Conservation (phyloP, 257 asterid genomes). For the Apocynum venetum region DNA sequence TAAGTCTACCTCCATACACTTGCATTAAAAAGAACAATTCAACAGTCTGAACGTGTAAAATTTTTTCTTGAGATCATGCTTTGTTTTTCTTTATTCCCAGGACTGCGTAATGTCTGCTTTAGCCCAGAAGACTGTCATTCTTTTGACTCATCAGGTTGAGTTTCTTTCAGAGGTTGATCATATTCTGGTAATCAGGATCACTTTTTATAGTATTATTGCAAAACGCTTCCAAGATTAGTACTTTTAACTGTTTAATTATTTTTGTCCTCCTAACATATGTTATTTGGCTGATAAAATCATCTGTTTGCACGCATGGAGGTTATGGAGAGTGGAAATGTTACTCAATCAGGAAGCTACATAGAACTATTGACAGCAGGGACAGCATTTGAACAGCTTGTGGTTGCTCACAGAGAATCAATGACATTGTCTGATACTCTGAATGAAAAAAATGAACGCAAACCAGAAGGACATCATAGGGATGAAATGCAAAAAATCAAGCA, state of each 20-base stretch:
- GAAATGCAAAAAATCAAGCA: conserved; percentile 20
- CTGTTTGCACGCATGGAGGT: conserved; percentile 37
- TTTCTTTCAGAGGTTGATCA: conserved; percentile 54
- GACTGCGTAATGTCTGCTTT: conserved; percentile 68
- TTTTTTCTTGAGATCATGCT: background rate
- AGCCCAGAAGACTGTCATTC: conserved; percentile 59
- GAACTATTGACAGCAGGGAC: conserved; percentile 52
- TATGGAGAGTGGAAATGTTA: conserved; percentile 48
- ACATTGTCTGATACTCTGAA: conserved; percentile 33
- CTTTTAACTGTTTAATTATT: background rate
- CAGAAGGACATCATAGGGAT: background rate
- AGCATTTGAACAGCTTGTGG: conserved; percentile 58
- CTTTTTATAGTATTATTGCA: background rate
- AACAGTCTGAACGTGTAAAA: background rate
- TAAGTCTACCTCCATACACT: conserved; percentile 24
- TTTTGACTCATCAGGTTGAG: conserved; percentile 85
- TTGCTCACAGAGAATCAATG: conserved; percentile 47
- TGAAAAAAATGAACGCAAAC: conserved; percentile 19
- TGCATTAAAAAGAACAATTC: background rate
- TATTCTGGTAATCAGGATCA: conserved; percentile 49
- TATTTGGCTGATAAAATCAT: background rate
- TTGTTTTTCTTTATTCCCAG: conserved; percentile 25
- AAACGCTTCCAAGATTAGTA: background rate
- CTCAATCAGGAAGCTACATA: conserved; percentile 57
- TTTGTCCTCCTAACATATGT: background rate